phyloP scores from a whole-genome alignment of 1,284 basidiomycete species.

The Ceratobasidium sp. region DNA sequence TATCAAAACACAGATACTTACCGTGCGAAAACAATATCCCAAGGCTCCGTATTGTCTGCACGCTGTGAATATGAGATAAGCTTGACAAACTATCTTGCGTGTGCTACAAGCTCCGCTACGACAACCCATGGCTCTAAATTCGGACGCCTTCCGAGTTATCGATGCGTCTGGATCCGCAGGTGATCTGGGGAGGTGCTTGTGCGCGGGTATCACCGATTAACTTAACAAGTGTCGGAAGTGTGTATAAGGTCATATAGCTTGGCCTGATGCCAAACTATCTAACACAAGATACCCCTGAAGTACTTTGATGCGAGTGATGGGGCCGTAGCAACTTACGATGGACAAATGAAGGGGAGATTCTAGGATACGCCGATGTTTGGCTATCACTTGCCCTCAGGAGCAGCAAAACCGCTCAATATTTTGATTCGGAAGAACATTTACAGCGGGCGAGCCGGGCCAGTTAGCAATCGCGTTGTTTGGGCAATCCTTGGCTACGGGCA shows the following conservation, averaged over 20 bases:
- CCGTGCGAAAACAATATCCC: not conserved
- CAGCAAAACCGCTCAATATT: not conserved
- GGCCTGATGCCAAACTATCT: not conserved
- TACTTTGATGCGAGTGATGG: not conserved
- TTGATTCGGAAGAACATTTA: not conserved
- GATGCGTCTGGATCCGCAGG: conserved; percentile 1
- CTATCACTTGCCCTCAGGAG: not conserved
- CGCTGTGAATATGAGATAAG: not conserved
- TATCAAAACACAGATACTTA: not conserved
- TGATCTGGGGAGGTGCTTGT: conserved; percentile 2
- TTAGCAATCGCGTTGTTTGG: not conserved
- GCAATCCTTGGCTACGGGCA: not conserved
- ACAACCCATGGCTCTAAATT: not conserved
- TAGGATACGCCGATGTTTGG: not conserved
- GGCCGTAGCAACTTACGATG: not conserved
- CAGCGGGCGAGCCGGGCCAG: not conserved
- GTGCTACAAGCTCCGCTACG: not conserved
- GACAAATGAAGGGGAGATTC: not conserved
- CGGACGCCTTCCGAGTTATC: not conserved
- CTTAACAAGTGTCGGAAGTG: not conserved
- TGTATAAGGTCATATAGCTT: not conserved
- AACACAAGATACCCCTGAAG: not conserved
- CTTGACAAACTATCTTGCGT: not conserved
- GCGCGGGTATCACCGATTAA: not conserved
- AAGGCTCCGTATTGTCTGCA: not conserved